phyloP scores from a whole-genome alignment of 208 protist species.

The Leishmania tropica region DNA sequence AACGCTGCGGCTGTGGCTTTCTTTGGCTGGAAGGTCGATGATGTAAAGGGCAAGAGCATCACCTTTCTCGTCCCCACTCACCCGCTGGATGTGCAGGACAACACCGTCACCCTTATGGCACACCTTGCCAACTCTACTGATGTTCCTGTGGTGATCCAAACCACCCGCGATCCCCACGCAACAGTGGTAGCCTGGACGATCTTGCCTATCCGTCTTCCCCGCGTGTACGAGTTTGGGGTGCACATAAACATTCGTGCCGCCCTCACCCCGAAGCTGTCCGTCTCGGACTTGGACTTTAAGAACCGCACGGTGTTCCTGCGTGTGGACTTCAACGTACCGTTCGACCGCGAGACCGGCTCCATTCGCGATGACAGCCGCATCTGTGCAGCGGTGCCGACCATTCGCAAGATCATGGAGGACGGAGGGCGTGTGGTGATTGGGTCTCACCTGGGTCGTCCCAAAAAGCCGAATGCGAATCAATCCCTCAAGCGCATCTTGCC shows the following conservation, averaged over 20 bases:
- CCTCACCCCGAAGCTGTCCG: conserved; percentile 86
- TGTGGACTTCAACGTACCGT: conserved; percentile 99
- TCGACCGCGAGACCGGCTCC: conserved; percentile 86
- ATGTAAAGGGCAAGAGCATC: conserved; percentile 88
- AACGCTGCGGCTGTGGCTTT: conserved; percentile 75
- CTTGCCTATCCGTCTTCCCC: conserved; percentile 72
- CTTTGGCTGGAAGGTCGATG: conserved; percentile 74
- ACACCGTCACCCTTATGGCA: conserved; percentile 79
- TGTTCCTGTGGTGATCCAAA: conserved; percentile 84
- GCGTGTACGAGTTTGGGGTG: conserved; percentile 87
- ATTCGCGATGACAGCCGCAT: conserved; percentile 98
- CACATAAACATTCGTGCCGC: conserved; percentile 89
- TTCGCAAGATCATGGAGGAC: conserved; percentile 94
- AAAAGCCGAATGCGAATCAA: conserved; percentile 91
- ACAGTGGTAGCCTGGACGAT: conserved; percentile 90
- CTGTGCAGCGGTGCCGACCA: conserved; percentile 95
- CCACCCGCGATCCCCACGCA: conserved; percentile 86
- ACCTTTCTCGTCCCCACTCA: conserved; percentile 88
- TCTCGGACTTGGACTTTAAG: conserved; percentile 86
- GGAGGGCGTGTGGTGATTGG: conserved; percentile 93
- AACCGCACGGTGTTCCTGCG: conserved; percentile 95
- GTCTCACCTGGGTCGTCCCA: conserved; percentile 98
- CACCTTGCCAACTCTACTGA: conserved; percentile 59
- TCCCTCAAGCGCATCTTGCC: conserved; percentile 94
- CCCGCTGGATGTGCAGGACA: conserved; percentile 82